A percentile compares a stretch with the other conserved stretches of the same genome.
Conservation (phyloP, 78 protist species). For the Diacronema lutheri region DNA sequence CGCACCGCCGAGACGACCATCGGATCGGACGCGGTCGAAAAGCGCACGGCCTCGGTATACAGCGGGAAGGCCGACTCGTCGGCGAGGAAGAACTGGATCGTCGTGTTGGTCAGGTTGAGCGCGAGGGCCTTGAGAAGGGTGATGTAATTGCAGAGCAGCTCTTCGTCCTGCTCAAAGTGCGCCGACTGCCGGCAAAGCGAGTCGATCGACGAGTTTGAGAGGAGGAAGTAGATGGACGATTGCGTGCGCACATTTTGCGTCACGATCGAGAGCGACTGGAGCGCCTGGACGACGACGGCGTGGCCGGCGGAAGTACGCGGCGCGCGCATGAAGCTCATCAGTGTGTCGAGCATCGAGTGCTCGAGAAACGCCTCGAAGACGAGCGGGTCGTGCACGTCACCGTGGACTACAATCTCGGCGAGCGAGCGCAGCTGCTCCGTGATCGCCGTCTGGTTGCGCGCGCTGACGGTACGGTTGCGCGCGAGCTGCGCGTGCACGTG, state of each 20-base stretch:
- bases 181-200: too few relatives aligned
- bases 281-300: neutral
- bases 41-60: too few relatives aligned
- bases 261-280: constrained; percentile 54
- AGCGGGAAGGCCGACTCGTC: too few relatives aligned
- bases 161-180: too few relatives aligned
- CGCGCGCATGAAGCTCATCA: neutral
- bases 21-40: too few relatives aligned
- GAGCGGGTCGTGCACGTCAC: constrained; percentile 1
- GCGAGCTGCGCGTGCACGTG: neutral
- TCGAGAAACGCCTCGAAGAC: constrained; percentile 6
- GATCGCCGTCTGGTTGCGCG: neutral
- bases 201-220: constrained; percentile 67
- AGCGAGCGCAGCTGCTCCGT: neutral
- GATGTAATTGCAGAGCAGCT: too few relatives aligned
- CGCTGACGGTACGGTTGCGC: neutral
- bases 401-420: neutral
- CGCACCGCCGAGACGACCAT: too few relatives aligned
- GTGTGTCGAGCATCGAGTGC: neutral
- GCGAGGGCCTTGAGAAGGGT: too few relatives aligned
- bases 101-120: too few relatives aligned
- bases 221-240: constrained; percentile 63
- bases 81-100: too few relatives aligned
- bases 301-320: neutral
- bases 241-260: constrained; percentile 61